A percentile compares a stretch with the other conserved stretches of the same genome.
These are phyloP conservation scores for Roridomyces roridus DNA, from an alignment of 768 basidiomycete genomes.

Conservation along the genomic window DNA sequence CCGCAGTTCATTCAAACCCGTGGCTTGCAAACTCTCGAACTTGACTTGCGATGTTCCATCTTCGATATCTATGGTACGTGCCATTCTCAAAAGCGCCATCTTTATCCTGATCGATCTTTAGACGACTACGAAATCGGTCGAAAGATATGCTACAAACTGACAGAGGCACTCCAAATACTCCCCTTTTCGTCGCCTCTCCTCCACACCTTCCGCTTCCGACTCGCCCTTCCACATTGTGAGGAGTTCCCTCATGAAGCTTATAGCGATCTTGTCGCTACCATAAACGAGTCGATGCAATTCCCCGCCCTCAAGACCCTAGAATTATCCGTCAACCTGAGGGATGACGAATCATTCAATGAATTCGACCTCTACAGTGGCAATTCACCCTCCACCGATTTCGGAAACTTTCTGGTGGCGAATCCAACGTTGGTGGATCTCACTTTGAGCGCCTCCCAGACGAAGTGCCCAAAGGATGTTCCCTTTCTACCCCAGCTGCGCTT, in stretches of 20 bases:
- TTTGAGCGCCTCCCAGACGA: background rate
- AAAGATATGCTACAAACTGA: background rate
- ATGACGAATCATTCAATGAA: too few relatives aligned
- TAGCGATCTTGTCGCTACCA: background rate
- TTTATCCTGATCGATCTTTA: background rate
- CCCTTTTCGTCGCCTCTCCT: conserved; percentile 4
- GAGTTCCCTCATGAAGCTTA: background rate
- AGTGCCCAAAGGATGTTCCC: background rate
- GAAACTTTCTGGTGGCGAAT: background rate
- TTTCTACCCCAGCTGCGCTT: background rate
- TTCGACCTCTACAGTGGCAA: background rate
- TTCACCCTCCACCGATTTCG: background rate
- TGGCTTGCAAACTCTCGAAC: background rate
- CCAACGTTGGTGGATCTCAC: background rate
- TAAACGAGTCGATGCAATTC: background rate
- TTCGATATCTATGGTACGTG: too few relatives aligned
- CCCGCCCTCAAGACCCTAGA: background rate
- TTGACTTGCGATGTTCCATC: background rate
- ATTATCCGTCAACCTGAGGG: background rate
- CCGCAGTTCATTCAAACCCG: background rate
- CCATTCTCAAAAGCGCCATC: background rate
- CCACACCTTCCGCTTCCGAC: background rate
- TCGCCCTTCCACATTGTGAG: background rate
- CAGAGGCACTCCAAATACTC: conserved; percentile 3
- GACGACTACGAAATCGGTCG: background rate